Conservation (phyloP, 306 rosid species). For the Vigna unguiculata region DNA sequence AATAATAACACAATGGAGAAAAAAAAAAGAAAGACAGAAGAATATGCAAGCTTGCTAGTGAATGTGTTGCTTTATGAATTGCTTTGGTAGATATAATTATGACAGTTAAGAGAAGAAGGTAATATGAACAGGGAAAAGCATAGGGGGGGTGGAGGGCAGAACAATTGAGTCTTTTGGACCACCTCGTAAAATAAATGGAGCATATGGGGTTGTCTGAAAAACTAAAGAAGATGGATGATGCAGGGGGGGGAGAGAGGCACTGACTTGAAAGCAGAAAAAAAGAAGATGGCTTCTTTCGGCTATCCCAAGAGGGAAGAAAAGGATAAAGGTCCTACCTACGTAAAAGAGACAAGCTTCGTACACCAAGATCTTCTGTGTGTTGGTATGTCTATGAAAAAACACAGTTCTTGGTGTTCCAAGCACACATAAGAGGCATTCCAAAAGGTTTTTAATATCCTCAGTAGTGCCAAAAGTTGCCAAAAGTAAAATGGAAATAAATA, state of each 20-base stretch:
- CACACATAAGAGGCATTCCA: conserved; percentile 19
- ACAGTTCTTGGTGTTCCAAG: conserved; percentile 37
- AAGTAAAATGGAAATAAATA: conserved; percentile 17
- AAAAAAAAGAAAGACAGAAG: not conserved
- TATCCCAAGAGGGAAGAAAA: conserved; percentile 78
- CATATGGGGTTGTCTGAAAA: conserved; percentile 61
- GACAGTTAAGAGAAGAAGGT: conserved; percentile 50
- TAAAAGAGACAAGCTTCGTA: conserved; percentile 52
- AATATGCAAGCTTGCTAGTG: conserved; percentile 38
- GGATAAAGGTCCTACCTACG: conserved; percentile 60
- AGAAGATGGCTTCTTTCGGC: conserved; percentile 67
- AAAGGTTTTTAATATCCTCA: conserved; percentile 23
- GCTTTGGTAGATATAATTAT: conserved; percentile 57
- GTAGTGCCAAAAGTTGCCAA: conserved; percentile 52
- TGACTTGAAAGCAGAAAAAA: conserved; percentile 52
- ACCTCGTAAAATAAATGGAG: conserved; percentile 61
- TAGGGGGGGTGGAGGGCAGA: conserved; percentile 47
- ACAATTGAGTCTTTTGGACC: conserved; percentile 63
- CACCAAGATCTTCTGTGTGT: conserved; percentile 39
- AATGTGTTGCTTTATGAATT: conserved; percentile 50
- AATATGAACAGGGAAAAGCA: conserved; percentile 58
- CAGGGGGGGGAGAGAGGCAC: conserved; percentile 25
- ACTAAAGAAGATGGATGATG: conserved; percentile 36
- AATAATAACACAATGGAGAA: conserved; percentile 22
- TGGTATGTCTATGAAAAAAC: conserved; percentile 37